Conservation (phyloP, 140 eudicot species). For the Stevia rebaudiana region DNA sequence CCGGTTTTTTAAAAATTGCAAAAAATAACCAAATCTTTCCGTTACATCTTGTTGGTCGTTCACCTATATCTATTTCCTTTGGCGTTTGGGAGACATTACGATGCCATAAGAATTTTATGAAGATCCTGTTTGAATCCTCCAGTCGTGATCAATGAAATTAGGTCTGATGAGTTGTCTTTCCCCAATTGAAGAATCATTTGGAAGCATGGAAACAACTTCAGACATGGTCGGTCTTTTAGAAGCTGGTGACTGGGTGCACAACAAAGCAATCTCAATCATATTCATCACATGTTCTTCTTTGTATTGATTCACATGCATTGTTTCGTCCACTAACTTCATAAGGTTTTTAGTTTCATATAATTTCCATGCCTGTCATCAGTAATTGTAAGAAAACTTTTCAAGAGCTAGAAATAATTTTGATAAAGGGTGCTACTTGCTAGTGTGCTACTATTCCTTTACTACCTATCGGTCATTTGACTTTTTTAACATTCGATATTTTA, state of each 20-base stretch:
- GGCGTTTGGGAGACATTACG: neutral
- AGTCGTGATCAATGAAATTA: neutral
- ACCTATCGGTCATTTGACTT: too few relatives aligned
- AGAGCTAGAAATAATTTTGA: neutral
- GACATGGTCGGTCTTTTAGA: slow-evolving; percentile 39
- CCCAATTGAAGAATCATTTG: slow-evolving; percentile 25
- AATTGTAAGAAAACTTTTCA: neutral
- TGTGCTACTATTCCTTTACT: too few relatives aligned
- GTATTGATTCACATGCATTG: slow-evolving; percentile 23
- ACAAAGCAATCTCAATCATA: slow-evolving; percentile 33
- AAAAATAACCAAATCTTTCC: too few relatives aligned
- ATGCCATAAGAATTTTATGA: neutral
- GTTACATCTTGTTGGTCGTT: too few relatives aligned
- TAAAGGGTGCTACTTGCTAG: too few relatives aligned
- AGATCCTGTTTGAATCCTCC: neutral
- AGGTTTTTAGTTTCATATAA: slow-evolving; percentile 38
- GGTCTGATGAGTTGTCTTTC: slow-evolving; percentile 22
- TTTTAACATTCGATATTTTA: too few relatives aligned
- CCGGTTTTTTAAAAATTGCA: too few relatives aligned
- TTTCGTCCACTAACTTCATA: slow-evolving; percentile 44
- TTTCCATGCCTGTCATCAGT: slow-evolving; percentile 52
- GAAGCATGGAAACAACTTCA: slow-evolving; percentile 34
- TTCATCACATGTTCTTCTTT: slow-evolving; percentile 34
- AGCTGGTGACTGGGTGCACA: slow-evolving; percentile 44
- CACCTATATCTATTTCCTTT: too few relatives aligned